Evolutionary conservation across 2,329 filamentous ascomycete species (phyloP).

Genomic region (Fusarium chuoi): DNA sequence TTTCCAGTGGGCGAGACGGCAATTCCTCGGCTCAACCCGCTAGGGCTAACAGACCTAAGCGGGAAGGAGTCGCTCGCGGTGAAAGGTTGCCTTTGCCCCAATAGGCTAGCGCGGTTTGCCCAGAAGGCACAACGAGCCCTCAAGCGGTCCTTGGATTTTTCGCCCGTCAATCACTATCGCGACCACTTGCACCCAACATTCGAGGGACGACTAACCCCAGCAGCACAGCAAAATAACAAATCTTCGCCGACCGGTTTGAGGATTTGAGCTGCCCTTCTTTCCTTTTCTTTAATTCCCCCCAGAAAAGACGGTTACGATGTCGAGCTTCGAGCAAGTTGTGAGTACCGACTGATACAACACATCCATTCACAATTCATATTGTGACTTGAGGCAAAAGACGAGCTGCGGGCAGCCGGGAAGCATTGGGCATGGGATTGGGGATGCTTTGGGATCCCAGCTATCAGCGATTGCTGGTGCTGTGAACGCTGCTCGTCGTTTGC

Average conservation of each 20-base stretch:
- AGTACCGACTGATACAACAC: slow-evolving; percentile 54
- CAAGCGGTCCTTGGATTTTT: slow-evolving; percentile 55
- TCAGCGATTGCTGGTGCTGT: slow-evolving; percentile 3
- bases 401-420: slow-evolving; percentile 20
- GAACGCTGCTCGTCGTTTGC: slow-evolving; percentile 22
- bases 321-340: slow-evolving; percentile 77
- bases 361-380: slow-evolving; percentile 20
- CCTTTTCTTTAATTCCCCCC: slow-evolving; percentile 44
- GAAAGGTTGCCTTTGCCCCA: slow-evolving; percentile 45
- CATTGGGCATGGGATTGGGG: slow-evolving; percentile 31
- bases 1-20: slow-evolving; percentile 36
- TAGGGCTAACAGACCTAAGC: slow-evolving; percentile 58
- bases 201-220: slow-evolving; percentile 56
- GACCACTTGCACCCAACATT: slow-evolving; percentile 53
- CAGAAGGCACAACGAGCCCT: slow-evolving; percentile 55
- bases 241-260: slow-evolving; percentile 53
- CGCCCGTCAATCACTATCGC: slow-evolving; percentile 52
- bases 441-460: slow-evolving; percentile 23
- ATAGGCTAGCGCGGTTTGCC: slow-evolving; percentile 47
- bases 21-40: slow-evolving; percentile 43
- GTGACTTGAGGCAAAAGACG: slow-evolving; percentile 33
- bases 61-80: slow-evolving; percentile 49
- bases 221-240: slow-evolving; percentile 52
- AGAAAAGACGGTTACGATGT: slow-evolving; percentile 64
- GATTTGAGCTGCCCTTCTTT: slow-evolving; percentile 52